A percentile compares a stretch with the other conserved stretches of the same genome.
Conservation (phyloP, 2,329 filamentous ascomycete genomes). For the Colletotrichum lupini region DNA sequence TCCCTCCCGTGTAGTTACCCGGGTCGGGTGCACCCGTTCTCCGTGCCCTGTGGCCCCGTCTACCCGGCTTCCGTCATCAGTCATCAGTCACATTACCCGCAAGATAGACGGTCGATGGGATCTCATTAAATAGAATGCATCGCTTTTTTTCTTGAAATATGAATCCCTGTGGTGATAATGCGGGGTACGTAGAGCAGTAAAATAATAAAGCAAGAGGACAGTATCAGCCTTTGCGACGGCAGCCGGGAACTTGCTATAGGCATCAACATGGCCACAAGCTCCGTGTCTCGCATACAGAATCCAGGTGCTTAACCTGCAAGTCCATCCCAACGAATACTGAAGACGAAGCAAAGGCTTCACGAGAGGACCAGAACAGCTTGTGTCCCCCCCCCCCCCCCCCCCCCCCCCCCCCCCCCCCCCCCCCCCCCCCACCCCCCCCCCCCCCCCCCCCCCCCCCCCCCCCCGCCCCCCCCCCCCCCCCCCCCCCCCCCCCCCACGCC, state of each 20-base stretch:
- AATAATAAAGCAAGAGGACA: neutral
- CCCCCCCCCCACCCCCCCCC: too few species aligned
- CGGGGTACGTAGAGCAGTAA: neutral
- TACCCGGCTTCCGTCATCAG: neutral
- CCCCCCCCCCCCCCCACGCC: too few species aligned
- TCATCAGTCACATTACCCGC: neutral
- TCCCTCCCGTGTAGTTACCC: neutral
- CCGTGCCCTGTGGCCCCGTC: neutral
- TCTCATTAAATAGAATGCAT: neutral
- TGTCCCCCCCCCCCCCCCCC: too few species aligned
- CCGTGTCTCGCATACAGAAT: neutral
- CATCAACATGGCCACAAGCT: neutral
- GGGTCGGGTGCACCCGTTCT: neutral
- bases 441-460: too few species aligned
- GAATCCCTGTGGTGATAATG: neutral
- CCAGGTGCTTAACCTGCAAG: neutral
- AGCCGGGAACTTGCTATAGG: neutral
- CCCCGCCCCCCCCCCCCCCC: too few species aligned
- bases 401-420: too few species aligned
- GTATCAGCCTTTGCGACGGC: neutral
- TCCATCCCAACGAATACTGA: neutral
- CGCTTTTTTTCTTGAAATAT: neutral
- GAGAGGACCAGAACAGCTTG: neutral
- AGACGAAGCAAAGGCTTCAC: neutral
- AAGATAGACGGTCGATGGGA: neutral